Evolutionary conservation across 495 filamentous ascomycete genomes (phyloP).

Genomic region (Neurospora sp.): DNA sequence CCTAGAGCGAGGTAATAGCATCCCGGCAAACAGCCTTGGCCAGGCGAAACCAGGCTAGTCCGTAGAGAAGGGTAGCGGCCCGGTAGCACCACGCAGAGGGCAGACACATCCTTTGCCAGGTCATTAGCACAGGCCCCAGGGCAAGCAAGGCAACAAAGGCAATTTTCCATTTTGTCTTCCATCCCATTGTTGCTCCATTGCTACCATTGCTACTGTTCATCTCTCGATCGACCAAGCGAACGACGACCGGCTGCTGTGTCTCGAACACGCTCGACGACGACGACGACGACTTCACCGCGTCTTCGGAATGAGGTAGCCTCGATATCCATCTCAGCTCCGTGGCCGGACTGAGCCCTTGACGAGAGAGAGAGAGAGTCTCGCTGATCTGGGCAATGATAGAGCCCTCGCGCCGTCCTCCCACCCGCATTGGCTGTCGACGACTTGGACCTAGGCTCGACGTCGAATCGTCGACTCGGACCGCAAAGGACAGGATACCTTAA

Average conservation of each 20-base stretch:
- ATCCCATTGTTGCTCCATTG: neutral
- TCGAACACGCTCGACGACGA: slow-evolving; percentile 7
- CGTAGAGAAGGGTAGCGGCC: neutral
- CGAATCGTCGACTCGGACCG: neutral
- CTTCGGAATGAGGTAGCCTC: slow-evolving; percentile 43
- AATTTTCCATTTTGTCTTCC: neutral
- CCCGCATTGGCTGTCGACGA: neutral
- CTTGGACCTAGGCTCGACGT: neutral
- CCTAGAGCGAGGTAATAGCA: neutral
- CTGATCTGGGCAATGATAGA: neutral
- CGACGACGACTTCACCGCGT: slow-evolving; percentile 8
- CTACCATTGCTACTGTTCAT: neutral
- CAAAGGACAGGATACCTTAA: neutral
- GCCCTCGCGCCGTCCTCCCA: slow-evolving; percentile 1
- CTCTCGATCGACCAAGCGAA: neutral
- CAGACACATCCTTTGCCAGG: neutral
- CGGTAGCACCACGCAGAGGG: neutral
- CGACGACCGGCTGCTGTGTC: slow-evolving; percentile 2
- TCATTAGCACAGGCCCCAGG: neutral
- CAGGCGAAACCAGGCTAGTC: neutral
- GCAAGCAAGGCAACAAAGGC: neutral
- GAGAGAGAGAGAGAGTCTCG: neutral
- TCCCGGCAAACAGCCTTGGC: neutral
- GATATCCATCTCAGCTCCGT: slow-evolving; percentile 42
- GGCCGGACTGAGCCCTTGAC: slow-evolving; percentile 37